A percentile compares a stretch with the other conserved stretches of the same genome.
phyloP scores from a whole-genome alignment of 2,329 filamentous ascomycete genomes.

The Botrytis fragariae region DNA sequence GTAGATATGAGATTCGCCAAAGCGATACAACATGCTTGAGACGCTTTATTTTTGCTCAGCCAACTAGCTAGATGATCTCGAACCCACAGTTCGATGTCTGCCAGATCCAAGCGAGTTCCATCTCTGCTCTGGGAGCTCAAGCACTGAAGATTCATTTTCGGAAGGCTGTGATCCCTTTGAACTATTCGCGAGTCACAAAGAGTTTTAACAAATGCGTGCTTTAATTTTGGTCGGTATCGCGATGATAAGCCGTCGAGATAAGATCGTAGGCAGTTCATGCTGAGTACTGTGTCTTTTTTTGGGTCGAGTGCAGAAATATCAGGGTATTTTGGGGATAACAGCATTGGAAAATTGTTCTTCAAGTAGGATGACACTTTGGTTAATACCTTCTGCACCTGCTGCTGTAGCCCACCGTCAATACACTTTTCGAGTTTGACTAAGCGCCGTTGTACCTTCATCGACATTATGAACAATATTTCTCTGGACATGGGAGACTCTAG shows the following conservation, averaged over 20 bases:
- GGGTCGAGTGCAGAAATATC: background rate
- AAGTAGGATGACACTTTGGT: background rate
- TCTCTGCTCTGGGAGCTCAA: too few relatives aligned
- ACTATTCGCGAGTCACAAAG: background rate
- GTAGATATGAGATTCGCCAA: conserved; percentile 37
- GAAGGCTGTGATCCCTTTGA: conserved; percentile 38
- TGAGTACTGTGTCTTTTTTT: background rate
- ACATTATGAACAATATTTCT: conserved; percentile 43
- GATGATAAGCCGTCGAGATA: background rate
- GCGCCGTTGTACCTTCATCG: conserved; percentile 46
- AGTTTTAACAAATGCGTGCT: background rate
- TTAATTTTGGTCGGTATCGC: background rate
- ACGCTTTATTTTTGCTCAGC: conserved; percentile 25
- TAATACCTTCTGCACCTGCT: background rate
- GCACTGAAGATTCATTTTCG: conserved; percentile 27
- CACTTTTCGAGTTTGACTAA: conserved; percentile 41
- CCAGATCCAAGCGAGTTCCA: conserved; percentile 31
- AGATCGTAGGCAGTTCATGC: background rate
- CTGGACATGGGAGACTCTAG: conserved; percentile 24
- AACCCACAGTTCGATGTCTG: conserved; percentile 52
- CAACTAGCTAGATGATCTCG: conserved; percentile 36
- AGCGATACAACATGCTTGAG: conserved; percentile 33
- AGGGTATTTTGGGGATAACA: background rate
- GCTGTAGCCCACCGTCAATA: background rate
- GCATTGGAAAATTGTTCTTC: background rate